phyloP scores from a whole-genome alignment of 2,329 filamentous ascomycete species.

The Aspergillus pseudonomiae region DNA sequence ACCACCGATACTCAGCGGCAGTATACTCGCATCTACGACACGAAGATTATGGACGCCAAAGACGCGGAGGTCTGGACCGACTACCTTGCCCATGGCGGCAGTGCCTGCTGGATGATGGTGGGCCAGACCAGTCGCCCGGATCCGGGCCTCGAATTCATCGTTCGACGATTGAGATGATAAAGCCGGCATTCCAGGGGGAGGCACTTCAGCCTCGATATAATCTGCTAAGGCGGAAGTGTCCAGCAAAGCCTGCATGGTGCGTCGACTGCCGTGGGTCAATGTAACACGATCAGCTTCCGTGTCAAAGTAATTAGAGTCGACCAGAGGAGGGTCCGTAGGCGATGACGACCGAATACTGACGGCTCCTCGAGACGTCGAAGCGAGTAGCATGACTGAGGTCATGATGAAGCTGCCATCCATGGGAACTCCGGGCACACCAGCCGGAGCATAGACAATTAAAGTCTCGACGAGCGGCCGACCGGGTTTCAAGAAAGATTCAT shows the following conservation, averaged over 20 bases:
- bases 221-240: not conserved
- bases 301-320: constrained; percentile 12
- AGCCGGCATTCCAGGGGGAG: constrained; percentile 1
- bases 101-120: not conserved
- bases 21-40: constrained; percentile 7
- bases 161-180: not conserved
- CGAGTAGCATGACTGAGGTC: no score
- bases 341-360: no score
- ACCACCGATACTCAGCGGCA: constrained; percentile 8
- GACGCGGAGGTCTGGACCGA: not conserved
- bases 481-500: no score
- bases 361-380: no score
- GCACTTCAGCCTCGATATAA: constrained; percentile 1
- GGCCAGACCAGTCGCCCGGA: not conserved
- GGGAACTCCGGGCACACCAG: no score
- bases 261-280: constrained; percentile 4
- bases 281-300: constrained; percentile 5
- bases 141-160: not conserved
- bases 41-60: not conserved
- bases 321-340: not conserved
- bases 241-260: not conserved
- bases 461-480: no score
- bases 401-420: no score
- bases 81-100: not conserved
- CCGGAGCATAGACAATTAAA: no score